Percentiles rank a stretch among this genome's conserved stretches.
Conservation (phyloP, 148 eudicot species). For the Amaranthus palmeri region DNA sequence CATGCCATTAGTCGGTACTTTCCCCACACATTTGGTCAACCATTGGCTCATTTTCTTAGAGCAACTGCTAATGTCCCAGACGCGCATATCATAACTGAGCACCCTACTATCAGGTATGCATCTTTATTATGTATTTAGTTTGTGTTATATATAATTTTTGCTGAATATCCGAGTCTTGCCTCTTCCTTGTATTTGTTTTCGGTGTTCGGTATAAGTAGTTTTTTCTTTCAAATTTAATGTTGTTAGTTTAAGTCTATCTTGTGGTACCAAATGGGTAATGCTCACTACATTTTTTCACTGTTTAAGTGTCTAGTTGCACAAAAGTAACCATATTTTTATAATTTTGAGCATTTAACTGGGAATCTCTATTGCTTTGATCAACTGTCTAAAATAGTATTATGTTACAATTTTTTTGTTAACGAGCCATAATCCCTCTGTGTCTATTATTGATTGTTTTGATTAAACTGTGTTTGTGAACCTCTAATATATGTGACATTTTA, state of each 20-base stretch:
- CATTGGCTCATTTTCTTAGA: slow-evolving; percentile 88
- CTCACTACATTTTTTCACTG: no score
- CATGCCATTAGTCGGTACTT: slow-evolving; percentile 67
- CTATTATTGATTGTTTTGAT: background rate
- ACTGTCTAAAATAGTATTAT: background rate
- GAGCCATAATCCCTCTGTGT: background rate
- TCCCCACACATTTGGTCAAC: slow-evolving; percentile 91
- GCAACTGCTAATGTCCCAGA: slow-evolving; percentile 80
- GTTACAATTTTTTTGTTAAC: background rate
- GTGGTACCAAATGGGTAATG: background rate
- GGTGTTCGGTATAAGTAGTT: background rate
- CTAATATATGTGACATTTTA: background rate
- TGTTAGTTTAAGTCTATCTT: background rate
- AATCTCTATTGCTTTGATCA: background rate
- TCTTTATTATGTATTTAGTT: background rate
- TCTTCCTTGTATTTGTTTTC: background rate
- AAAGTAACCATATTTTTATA: background rate
- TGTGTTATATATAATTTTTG: background rate
- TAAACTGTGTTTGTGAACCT: background rate
- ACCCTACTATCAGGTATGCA: slow-evolving; percentile 72
- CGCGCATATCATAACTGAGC: slow-evolving; percentile 83
- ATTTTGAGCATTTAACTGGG: background rate
- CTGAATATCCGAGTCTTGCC: background rate
- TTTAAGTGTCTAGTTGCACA: background rate
- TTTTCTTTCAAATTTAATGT: background rate